Evolutionary conservation across 2,329 filamentous ascomycete species (phyloP).

Genomic region (Penicillium sp.): DNA sequence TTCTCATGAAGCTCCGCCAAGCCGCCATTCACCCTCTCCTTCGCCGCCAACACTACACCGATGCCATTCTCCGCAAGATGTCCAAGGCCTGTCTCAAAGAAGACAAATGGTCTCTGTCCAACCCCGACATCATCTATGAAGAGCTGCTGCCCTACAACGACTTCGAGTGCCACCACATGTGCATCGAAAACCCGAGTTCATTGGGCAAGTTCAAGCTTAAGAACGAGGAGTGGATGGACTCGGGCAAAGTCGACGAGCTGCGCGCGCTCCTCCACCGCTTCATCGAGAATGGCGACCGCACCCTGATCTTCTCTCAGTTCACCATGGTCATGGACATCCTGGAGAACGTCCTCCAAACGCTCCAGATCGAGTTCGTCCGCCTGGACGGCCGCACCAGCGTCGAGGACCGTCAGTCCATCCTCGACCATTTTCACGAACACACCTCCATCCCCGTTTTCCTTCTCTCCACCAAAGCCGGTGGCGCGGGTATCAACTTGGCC

Average conservation of each 20-base stretch:
- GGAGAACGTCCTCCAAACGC: slow-evolving; percentile 72
- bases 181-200: slow-evolving; percentile 51
- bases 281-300: slow-evolving; percentile 76
- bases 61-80: slow-evolving; percentile 74
- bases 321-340: slow-evolving; percentile 88
- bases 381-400: slow-evolving; percentile 83
- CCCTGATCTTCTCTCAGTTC: slow-evolving; percentile 91
- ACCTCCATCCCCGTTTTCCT: slow-evolving; percentile 82
- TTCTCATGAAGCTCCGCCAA: slow-evolving; percentile 88
- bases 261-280: slow-evolving; percentile 71
- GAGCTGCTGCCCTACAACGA: slow-evolving; percentile 58
- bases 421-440: slow-evolving; percentile 80
- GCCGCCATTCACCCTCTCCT: slow-evolving; percentile 89
- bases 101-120: slow-evolving; percentile 53
- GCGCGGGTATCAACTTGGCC: slow-evolving; percentile 95
- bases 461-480: slow-evolving; percentile 87
- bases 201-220: slow-evolving; percentile 58
- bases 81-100: slow-evolving; percentile 71
- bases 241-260: slow-evolving; percentile 83
- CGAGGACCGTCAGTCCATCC: slow-evolving; percentile 77
- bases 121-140: slow-evolving; percentile 53
- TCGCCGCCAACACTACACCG: slow-evolving; percentile 76
- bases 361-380: slow-evolving; percentile 74
- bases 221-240: slow-evolving; percentile 65
- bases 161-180: slow-evolving; percentile 61